Evolutionary conservation across 805 yeast genomes (phyloP).

Genomic region (Ogataea angusta): DNA sequence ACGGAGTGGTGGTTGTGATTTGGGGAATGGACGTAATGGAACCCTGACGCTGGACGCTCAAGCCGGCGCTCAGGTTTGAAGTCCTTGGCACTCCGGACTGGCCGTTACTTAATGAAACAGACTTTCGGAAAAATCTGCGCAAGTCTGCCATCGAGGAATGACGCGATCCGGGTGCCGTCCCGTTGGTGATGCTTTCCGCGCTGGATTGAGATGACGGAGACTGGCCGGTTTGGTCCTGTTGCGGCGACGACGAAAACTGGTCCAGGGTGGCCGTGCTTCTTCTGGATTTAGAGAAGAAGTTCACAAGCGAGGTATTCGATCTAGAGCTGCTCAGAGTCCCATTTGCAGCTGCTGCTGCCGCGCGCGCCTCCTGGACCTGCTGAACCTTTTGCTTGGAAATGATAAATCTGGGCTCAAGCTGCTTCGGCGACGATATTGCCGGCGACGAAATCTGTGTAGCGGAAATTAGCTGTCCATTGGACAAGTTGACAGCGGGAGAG

Average conservation of each 20-base stretch:
- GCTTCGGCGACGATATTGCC: slow-evolving; percentile 48
- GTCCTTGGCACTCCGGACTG: slow-evolving; percentile 28
- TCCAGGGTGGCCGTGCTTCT: slow-evolving; percentile 34
- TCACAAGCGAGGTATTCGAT: slow-evolving; percentile 48
- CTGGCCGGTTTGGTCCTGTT: slow-evolving; percentile 31
- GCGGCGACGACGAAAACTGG: slow-evolving; percentile 32
- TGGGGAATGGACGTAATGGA: slow-evolving; percentile 14
- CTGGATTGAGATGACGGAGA: slow-evolving; percentile 34
- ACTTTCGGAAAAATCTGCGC: slow-evolving; percentile 65
- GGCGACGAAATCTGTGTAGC: slow-evolving; percentile 74
- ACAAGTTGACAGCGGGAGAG: slow-evolving; percentile 31
- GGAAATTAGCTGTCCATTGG: slow-evolving; percentile 55
- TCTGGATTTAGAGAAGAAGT: slow-evolving; percentile 47
- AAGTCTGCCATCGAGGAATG: slow-evolving; percentile 80
- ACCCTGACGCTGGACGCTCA: slow-evolving; percentile 30
- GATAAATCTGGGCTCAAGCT: slow-evolving; percentile 82
- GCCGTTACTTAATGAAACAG: slow-evolving; percentile 22
- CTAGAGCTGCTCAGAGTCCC: slow-evolving; percentile 18
- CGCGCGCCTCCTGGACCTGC: slow-evolving; percentile 47
- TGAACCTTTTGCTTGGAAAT: slow-evolving; percentile 74
- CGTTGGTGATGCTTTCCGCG: slow-evolving; percentile 19
- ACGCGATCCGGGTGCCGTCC: slow-evolving; percentile 42
- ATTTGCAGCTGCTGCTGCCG: slow-evolving; percentile 19
- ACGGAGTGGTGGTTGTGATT: slow-evolving; percentile 11
- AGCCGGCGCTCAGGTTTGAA: slow-evolving; percentile 35